Evolutionary conservation across 2,329 filamentous ascomycete genomes (phyloP).

Genomic region (Metarhizium sp.): DNA sequence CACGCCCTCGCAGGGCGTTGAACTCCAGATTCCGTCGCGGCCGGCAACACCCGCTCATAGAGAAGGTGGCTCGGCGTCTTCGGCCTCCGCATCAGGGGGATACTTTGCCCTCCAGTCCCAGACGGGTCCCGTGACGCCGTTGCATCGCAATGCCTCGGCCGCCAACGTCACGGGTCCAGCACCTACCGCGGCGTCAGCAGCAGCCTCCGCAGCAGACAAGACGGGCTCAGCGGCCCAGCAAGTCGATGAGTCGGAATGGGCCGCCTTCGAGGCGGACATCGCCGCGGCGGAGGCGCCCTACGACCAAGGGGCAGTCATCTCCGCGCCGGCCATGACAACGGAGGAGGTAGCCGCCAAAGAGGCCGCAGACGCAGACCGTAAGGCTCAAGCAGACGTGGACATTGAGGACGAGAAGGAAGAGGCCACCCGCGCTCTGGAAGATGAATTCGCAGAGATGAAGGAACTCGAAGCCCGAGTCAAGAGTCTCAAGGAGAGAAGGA

Average conservation of each 20-base stretch:
- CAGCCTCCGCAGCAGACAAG: neutral
- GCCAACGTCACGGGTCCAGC: slow-evolving; percentile 10
- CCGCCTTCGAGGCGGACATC: slow-evolving; percentile 78
- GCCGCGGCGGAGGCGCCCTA: slow-evolving; percentile 34
- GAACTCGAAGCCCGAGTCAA: slow-evolving; percentile 63
- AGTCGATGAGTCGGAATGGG: slow-evolving; percentile 71
- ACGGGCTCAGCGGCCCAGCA: slow-evolving; percentile 9
- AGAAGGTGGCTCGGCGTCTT: slow-evolving; percentile 31
- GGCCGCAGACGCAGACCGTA: slow-evolving; percentile 41
- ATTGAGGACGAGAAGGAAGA: slow-evolving; percentile 65
- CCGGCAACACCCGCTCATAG: slow-evolving; percentile 48
- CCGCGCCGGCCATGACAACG: slow-evolving; percentile 57
- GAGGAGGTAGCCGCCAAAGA: slow-evolving; percentile 50
- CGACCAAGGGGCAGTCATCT: slow-evolving; percentile 49
- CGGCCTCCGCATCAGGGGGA: slow-evolving; percentile 31
- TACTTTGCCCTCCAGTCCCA: slow-evolving; percentile 7
- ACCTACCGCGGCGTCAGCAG: neutral
- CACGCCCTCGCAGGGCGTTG: slow-evolving; percentile 45
- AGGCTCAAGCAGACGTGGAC: slow-evolving; percentile 45
- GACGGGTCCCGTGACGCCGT: slow-evolving; percentile 7
- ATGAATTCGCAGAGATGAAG: slow-evolving; percentile 78
- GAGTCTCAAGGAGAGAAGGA: slow-evolving; percentile 59
- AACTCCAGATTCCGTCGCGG: slow-evolving; percentile 54
- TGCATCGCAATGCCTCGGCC: slow-evolving; percentile 21
- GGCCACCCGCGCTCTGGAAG: slow-evolving; percentile 60